Evolutionary conservation across 1,139 yeast species (phyloP).

Genomic region (Taphrina deformans): DNA sequence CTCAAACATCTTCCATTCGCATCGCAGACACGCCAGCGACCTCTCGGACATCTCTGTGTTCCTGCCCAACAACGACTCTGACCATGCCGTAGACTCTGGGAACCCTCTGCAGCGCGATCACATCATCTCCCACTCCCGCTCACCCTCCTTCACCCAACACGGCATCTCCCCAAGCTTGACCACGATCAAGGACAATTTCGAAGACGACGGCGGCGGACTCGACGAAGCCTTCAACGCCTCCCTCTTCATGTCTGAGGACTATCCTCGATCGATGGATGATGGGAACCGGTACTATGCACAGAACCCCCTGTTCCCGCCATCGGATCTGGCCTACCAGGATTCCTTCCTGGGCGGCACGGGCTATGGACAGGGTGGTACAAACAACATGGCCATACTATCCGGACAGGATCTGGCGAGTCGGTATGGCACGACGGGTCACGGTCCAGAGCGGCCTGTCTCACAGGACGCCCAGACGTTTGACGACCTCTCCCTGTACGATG

Average conservation of each 20-base stretch:
- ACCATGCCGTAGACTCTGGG: conserved; percentile 4
- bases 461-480: background rate
- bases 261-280: background rate
- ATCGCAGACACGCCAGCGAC: conserved; percentile 19
- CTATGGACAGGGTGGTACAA: background rate
- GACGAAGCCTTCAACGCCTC: conserved; percentile 12
- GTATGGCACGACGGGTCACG: background rate
- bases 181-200: background rate
- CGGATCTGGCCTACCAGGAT: background rate
- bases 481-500: background rate
- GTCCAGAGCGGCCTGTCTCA: background rate
- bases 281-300: background rate
- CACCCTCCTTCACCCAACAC: background rate
- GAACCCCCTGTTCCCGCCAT: background rate
- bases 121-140: background rate
- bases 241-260: conserved; percentile 14
- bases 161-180: conserved; percentile 5
- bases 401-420: background rate
- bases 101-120: background rate
- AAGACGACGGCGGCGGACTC: conserved; percentile 8
- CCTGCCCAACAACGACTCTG: background rate
- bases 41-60: conserved; percentile 1
- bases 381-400: background rate
- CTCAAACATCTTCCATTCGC: conserved; percentile 7
- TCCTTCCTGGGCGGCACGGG: background rate